Base-by-base conservation (phyloP, 225 moss, liverwort and hornwort species). In the Marchantia polymorpha region DNA sequence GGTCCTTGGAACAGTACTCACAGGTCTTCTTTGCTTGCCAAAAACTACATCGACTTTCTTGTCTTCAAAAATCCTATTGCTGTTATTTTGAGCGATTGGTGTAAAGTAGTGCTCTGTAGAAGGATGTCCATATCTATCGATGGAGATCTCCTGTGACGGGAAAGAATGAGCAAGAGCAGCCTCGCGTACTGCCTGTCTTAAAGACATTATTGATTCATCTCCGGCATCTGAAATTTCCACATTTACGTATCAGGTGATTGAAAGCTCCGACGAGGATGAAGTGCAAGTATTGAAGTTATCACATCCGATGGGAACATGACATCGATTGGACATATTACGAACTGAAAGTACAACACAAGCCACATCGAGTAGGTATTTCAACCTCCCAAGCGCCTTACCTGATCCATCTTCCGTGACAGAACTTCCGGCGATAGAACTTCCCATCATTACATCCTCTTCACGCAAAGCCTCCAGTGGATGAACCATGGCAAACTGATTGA, bases 11-110 rank as follows among this genome's bases (percentile, higher is more conserved):
- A 59, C 39, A n/a, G 50, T 31, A 76, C 60, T 72, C n/a, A 17
- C 79, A 66, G 66, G 75, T 52, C 53, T 78, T n/a, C 64, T 83
- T 79, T 77, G 81, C 53, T 86, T 86, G 19, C 84, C 84, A 83
- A 84, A 82, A 47, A 86, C 89, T 54, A 84, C 89, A 56, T 89
- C 86, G 17, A 86, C 83, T 55, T 85, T 88, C 66, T 88, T 88
- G 80, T 88, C 87, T 78, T 88, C 86, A 66, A 84, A 84, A 17
- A 85, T 69, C 73, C 73, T 86, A 80, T 65, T 79, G 71, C 49
- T 83, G 66, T 30, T 78, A 15, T 72, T 58, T 51, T 74, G 72
- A 9, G 78, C 49, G 48, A 86, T 73, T 6, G 89, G 89, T 11
- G 85, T 89, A 63, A 89, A 89, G 47, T 86, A 86, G 61, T 86